These are phyloP conservation scores for Dryas octopetala DNA, from an alignment of 306 rosid genomes.

Conservation along the genomic window DNA sequence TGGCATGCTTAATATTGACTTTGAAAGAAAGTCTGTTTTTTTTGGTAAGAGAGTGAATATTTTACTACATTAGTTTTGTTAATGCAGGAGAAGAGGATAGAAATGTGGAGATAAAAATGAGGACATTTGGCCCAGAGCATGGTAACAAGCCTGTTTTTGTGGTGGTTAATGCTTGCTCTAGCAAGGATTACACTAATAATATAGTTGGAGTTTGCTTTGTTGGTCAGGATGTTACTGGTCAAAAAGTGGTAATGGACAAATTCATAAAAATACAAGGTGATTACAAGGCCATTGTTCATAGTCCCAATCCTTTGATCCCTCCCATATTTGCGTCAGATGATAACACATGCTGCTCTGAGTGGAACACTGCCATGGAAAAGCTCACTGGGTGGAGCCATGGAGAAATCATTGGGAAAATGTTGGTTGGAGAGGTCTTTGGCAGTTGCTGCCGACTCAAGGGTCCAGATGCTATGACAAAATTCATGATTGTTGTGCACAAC, in stretches of 20 bases:
- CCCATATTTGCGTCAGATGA: constrained; percentile 98
- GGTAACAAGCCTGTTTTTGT: constrained; percentile 64
- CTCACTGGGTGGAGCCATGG: constrained; percentile 85
- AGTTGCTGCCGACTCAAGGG: constrained; percentile 87
- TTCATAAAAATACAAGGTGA: constrained; percentile 95
- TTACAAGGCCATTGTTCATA: constrained; percentile 92
- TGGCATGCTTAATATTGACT: constrained; percentile 21
- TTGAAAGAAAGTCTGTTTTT: constrained; percentile 29
- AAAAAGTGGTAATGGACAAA: constrained; percentile 95
- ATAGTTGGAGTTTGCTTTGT: constrained; percentile 98
- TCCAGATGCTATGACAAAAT: constrained; percentile 79
- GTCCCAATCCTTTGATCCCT: constrained; percentile 92
- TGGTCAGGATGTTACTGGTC: constrained; percentile 97
- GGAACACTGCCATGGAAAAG: constrained; percentile 97
- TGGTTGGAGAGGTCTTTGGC: constrained; percentile 95
- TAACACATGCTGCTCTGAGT: constrained; percentile 92
- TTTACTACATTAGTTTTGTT: constrained; percentile 38
- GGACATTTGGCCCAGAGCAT: constrained; percentile 71
- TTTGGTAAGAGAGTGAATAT: constrained; percentile 28
- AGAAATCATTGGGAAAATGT: constrained; percentile 79
- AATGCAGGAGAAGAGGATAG: constrained; percentile 97
- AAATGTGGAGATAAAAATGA: constrained; percentile 91
- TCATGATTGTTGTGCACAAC: constrained; percentile 93
- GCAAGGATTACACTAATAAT: constrained; percentile 80
- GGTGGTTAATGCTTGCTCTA: constrained; percentile 97